These are phyloP conservation scores for Trichosanthes truncata DNA, from an alignment of 306 rosid genomes.

Conservation along the genomic window DNA sequence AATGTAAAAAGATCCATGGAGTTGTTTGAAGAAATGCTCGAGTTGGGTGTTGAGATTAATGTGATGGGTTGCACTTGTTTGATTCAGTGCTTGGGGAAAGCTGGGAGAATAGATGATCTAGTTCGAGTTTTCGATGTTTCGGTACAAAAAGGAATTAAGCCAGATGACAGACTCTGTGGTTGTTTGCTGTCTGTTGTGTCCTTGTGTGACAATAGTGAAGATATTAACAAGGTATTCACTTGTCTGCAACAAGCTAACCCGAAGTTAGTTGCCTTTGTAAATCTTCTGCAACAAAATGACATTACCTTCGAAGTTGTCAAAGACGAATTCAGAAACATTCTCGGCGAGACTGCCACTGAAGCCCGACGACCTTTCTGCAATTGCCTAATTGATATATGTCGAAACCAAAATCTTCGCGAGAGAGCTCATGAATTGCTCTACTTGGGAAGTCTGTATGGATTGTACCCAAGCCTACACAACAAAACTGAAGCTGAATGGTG, in stretches of 20 bases:
- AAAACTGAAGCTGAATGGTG: constrained; percentile 65
- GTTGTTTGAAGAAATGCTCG: constrained; percentile 69
- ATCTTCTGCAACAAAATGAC: constrained; percentile 35
- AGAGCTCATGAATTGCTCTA: constrained; percentile 91
- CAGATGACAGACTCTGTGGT: constrained; percentile 78
- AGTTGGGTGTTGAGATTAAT: constrained; percentile 51
- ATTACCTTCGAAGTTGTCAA: constrained; percentile 49
- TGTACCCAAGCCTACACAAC: constrained; percentile 80
- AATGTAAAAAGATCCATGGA: constrained; percentile 55
- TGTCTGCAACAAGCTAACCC: constrained; percentile 71
- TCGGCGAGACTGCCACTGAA: constrained; percentile 42
- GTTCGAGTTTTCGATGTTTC: constrained; percentile 49
- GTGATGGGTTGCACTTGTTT: constrained; percentile 92
- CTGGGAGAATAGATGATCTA: constrained; percentile 49
- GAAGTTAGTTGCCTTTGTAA: constrained; percentile 45
- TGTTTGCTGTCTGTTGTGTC: constrained; percentile 69
- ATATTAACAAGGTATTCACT: constrained; percentile 50
- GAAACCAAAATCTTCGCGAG: constrained; percentile 47
- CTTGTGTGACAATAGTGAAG: constrained; percentile 35
- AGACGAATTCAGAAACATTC: constrained; percentile 52
- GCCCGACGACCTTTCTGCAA: constrained; percentile 88
- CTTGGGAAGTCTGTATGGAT: constrained; percentile 72
- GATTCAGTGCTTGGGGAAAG: constrained; percentile 89
- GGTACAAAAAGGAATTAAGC: constrained; percentile 50
- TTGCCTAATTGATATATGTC: constrained; percentile 84